Evolutionary conservation across 163 green algal species (phyloP), one percentile per base, ranked within the genome.

Genomic region (Trebouxia gelatinosa): DNA sequence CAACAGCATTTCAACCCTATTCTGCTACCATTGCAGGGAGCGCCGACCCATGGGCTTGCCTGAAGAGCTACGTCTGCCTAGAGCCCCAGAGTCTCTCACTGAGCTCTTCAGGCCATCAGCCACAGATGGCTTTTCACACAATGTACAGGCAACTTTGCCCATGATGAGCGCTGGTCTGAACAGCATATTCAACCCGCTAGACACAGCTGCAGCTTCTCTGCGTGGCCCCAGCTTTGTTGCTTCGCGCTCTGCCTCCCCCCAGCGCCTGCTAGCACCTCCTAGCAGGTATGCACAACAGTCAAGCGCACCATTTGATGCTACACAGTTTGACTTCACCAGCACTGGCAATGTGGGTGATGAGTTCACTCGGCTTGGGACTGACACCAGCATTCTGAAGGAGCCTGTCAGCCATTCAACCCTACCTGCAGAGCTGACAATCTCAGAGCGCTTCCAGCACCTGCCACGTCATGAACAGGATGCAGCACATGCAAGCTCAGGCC

Each of bases 171-270:
- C 16, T 39, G 29, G 31, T 23, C 26, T 68, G 19, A 23, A 31
- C 62, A 70, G 62, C 62, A 29, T 70, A 31, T 70, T 29, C 62
- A 48, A 19, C 62, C n/a, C n/a, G n/a, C n/a, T n/a, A n/a, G n/a
- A 70, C 16, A n/a, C 34, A 16, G 34, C 62, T 26, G 21, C 34
- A 19, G 34, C 19, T 31, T 17, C 62, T 16, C 11, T 70, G 4
- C 46, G 62, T 32, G 62, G 46, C 31, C 62, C 34, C 62, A 70
- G 62, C 62, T 21, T 70, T 70, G 62, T 5, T 48, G 16, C 19
- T 7, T 70, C 62, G 29, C 62, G 34, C 21, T 17, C 1, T 70
- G 62, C 62, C 46, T 70, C 6, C 34, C 3, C 17, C 29, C 23
- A 39, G 29, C 34, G 35, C 21, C 62, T 70, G 34, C 34, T 29